Percentiles rank a stretch among this genome's conserved stretches.
These are phyloP conservation scores for Nephelium lappaceum DNA, from an alignment of 345 rosid genomes.

Conservation along the genomic window DNA sequence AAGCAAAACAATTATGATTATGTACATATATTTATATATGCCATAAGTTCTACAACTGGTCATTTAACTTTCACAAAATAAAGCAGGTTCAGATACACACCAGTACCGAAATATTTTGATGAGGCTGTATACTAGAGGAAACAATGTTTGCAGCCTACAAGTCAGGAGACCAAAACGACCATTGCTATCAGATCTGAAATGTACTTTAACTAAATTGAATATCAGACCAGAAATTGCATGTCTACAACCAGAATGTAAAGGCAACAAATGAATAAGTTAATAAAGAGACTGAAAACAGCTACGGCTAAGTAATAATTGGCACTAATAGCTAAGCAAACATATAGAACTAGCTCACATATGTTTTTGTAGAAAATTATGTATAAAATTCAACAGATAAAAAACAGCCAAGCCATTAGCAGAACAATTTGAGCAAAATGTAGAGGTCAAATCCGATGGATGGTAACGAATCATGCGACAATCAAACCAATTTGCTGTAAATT, in stretches of 20 bases:
- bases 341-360: neutral
- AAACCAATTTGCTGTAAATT: neutral
- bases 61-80: neutral
- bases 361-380: too few relatives aligned
- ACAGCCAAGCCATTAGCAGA: too few relatives aligned
- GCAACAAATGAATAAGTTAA: neutral
- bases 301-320: neutral
- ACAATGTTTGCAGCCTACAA: slow-evolving; percentile 75
- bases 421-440: neutral
- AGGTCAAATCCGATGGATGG: neutral
- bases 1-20: neutral
- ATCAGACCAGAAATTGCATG: neutral
- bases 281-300: neutral
- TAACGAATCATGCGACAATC: neutral
- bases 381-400: too few relatives aligned
- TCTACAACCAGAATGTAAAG: neutral
- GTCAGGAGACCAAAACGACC: neutral
- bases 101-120: slow-evolving; percentile 61
- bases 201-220: neutral
- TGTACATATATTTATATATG: neutral
- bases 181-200: neutral
- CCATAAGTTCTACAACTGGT: neutral
- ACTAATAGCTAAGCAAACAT: neutral
- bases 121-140: slow-evolving; percentile 81
- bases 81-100: slow-evolving; percentile 38